Conservation (phyloP, 257 asterid genomes). For the Ophiorrhiza pumila region DNA sequence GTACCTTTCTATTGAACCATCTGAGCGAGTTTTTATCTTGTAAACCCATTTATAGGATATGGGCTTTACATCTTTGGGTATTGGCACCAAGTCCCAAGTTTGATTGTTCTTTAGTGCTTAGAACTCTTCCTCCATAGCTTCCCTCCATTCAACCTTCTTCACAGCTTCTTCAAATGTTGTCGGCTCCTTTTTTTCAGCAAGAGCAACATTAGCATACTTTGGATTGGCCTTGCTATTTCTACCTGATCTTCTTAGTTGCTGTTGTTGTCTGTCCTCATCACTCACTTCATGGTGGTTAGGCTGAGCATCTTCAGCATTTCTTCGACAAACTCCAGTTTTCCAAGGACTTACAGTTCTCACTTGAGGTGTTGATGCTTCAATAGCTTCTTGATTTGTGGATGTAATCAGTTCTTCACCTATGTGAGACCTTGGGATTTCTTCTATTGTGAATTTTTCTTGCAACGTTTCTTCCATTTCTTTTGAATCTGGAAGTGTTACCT, state of each 20-base stretch:
- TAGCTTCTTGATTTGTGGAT: no score
- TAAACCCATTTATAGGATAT: conserved; percentile 3
- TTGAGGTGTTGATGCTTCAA: background rate
- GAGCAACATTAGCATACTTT: background rate
- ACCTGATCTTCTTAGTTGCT: background rate
- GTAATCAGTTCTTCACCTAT: no score
- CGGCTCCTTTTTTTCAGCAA: background rate
- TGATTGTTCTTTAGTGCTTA: background rate
- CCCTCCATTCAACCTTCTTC: background rate
- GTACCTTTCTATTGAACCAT: background rate
- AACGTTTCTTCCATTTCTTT: background rate
- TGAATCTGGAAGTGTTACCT: background rate
- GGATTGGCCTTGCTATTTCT: background rate
- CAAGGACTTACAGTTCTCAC: background rate
- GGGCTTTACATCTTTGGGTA: background rate
- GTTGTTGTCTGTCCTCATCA: background rate
- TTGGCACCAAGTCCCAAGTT: background rate
- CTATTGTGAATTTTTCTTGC: no score
- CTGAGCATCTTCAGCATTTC: background rate
- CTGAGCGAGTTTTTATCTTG: background rate
- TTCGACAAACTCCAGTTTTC: background rate
- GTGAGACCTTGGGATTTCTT: no score
- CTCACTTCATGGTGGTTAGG: background rate
- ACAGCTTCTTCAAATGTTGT: background rate
- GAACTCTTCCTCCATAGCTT: background rate